Evolutionary conservation across 1,284 basidiomycete genomes (phyloP).

Genomic region (Blastosporella zonata): DNA sequence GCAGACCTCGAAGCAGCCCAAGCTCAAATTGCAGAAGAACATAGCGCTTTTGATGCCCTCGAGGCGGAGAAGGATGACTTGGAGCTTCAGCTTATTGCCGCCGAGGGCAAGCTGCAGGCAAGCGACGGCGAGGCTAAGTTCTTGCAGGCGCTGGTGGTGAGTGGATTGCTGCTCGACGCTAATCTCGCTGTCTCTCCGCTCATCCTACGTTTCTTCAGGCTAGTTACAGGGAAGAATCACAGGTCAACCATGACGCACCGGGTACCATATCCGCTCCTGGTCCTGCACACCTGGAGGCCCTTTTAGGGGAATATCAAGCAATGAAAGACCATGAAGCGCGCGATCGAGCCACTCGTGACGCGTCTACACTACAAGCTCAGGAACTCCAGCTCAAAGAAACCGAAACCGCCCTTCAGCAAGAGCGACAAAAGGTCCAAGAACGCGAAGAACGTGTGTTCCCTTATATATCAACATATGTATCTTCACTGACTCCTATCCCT

Average conservation of each 20-base stretch:
- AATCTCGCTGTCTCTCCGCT: neutral
- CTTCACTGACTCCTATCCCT: neutral
- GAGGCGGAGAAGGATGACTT: constrained; percentile 36
- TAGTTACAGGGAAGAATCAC: constrained; percentile 54
- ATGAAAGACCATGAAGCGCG: constrained; percentile 42
- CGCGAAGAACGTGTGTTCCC: constrained; percentile 42
- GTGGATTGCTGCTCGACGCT: constrained; percentile 27
- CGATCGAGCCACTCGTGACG: constrained; percentile 16
- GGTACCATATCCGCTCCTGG: neutral
- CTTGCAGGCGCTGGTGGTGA: constrained; percentile 58
- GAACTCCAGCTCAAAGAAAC: constrained; percentile 1
- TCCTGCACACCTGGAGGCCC: constrained; percentile 51
- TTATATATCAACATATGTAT: neutral
- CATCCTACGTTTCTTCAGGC: constrained; percentile 35
- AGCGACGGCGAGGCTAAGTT: constrained; percentile 62
- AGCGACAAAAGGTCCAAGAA: constrained; percentile 35
- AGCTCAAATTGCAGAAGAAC: constrained; percentile 33
- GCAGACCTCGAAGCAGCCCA: constrained; percentile 43
- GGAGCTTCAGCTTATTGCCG: constrained; percentile 41
- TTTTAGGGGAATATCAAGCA: constrained; percentile 54
- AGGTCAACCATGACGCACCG: constrained; percentile 27
- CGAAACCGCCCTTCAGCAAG: constrained; percentile 30
- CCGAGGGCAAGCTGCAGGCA: constrained; percentile 44
- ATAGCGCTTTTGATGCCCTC: constrained; percentile 32
- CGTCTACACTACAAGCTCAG: neutral